These are phyloP conservation scores for Entamoeba invadens DNA, from an alignment of 208 protist species.

Conservation along the genomic window DNA sequence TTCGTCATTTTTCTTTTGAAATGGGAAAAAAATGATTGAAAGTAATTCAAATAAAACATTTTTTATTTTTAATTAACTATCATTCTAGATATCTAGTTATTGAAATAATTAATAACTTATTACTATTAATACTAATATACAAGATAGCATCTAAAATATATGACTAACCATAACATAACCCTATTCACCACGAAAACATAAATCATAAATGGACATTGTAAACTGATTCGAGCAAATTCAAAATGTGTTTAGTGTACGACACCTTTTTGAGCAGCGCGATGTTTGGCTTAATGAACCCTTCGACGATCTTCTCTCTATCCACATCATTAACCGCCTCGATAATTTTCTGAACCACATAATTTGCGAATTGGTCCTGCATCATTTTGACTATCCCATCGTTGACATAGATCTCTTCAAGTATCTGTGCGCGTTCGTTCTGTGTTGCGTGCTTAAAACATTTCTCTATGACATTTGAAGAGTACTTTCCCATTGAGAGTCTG, in stretches of 20 bases:
- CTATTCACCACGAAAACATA: background rate
- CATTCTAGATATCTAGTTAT: too few relatives aligned
- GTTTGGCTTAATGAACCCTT: background rate
- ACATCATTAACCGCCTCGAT: background rate
- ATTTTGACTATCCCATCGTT: background rate
- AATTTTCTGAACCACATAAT: background rate
- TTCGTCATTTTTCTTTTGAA: too few relatives aligned
- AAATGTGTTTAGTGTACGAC: background rate
- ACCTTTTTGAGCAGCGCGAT: background rate
- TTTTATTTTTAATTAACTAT: too few relatives aligned
- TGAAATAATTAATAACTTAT: too few relatives aligned
- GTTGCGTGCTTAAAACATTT: background rate
- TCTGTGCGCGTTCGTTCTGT: background rate
- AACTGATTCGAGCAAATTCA: background rate
- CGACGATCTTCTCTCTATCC: background rate
- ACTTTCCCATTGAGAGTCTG: background rate
- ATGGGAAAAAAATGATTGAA: too few relatives aligned
- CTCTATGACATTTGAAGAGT: background rate
- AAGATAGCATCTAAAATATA: too few relatives aligned
- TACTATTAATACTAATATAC: too few relatives aligned
- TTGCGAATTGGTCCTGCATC: background rate
- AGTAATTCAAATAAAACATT: too few relatives aligned
- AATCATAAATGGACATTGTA: background rate
- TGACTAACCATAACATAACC: too few relatives aligned
- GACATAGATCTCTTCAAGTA: background rate